Percentiles rank a stretch among this genome's conserved stretches.
Conservation (phyloP, 768 basidiomycete species). For the Leucocoprinus leucothites region DNA sequence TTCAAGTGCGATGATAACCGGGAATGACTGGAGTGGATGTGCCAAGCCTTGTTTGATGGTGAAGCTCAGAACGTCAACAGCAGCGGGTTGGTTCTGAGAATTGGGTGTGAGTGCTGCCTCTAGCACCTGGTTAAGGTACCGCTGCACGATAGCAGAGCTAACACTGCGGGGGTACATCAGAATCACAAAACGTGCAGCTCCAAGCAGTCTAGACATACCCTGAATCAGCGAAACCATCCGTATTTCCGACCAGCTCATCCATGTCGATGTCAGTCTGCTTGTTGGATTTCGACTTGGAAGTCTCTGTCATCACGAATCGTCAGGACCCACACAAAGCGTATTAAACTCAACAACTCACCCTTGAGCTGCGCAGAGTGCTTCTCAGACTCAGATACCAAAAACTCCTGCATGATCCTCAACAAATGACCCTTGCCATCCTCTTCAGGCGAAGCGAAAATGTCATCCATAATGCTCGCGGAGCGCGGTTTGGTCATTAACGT, state of each 20-base stretch:
- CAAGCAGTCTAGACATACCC: slow-evolving; percentile 57
- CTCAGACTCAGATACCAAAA: slow-evolving; percentile 76
- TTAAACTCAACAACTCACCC: slow-evolving; percentile 31
- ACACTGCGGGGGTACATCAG: slow-evolving; percentile 50
- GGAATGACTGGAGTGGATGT: slow-evolving; percentile 92
- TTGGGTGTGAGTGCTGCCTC: slow-evolving; percentile 75
- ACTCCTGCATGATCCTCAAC: slow-evolving; percentile 89
- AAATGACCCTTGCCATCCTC: slow-evolving; percentile 71
- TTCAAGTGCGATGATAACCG: slow-evolving; percentile 90
- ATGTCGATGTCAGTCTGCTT: slow-evolving; percentile 64
- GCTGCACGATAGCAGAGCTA: slow-evolving; percentile 91
- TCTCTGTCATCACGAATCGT: slow-evolving; percentile 25
- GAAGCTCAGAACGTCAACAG: slow-evolving; percentile 88
- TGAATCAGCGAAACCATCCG: slow-evolving; percentile 94
- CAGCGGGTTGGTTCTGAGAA: slow-evolving; percentile 70
- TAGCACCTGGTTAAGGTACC: slow-evolving; percentile 81
- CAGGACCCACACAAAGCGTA: not conserved
- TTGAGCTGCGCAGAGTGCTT: slow-evolving; percentile 76
- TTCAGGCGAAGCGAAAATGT: slow-evolving; percentile 73
- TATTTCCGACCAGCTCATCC: slow-evolving; percentile 93
- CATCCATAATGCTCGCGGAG: slow-evolving; percentile 86
- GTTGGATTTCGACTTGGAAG: slow-evolving; percentile 41
- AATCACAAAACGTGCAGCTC: not conserved
- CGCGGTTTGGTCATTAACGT: slow-evolving; percentile 81
- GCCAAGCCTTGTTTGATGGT: slow-evolving; percentile 94